Percentiles rank a stretch among this genome's conserved stretches.
Evolutionary conservation across 108 stramenopile species (phyloP).

Genomic region (Seminavis robusta): DNA sequence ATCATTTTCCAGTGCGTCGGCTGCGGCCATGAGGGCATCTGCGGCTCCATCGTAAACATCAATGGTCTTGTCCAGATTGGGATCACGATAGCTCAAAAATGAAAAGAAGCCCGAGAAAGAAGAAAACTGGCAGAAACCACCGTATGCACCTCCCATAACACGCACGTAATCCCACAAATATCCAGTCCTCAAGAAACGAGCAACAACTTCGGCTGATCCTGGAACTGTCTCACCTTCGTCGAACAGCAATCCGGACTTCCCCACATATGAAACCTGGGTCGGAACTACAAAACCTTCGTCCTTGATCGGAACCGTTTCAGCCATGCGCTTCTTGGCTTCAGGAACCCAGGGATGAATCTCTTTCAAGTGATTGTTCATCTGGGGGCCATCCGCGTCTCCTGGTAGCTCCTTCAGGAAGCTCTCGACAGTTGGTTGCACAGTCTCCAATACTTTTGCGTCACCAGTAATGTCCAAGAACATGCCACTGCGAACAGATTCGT

Average conservation of each 20-base stretch:
- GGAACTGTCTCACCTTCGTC: slow-evolving; percentile 78
- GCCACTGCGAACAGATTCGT: slow-evolving; percentile 66
- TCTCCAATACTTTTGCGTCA: slow-evolving; percentile 63
- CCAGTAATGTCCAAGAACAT: slow-evolving; percentile 94
- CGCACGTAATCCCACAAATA: slow-evolving; percentile 91
- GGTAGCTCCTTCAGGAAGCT: slow-evolving; percentile 70
- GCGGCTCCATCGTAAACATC: slow-evolving; percentile 92
- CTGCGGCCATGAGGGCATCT: slow-evolving; percentile 70
- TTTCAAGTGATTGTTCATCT: slow-evolving; percentile 68
- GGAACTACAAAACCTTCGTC: slow-evolving; percentile 95
- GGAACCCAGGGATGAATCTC: slow-evolving; percentile 77
- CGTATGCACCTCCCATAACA: slow-evolving; percentile 96
- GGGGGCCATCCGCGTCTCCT: slow-evolving; percentile 54
- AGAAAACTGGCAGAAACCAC: slow-evolving; percentile 91
- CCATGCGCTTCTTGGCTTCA: slow-evolving; percentile 73
- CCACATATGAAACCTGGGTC: slow-evolving; percentile 94
- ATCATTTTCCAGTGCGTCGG: slow-evolving; percentile 74
- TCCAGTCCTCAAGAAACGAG: slow-evolving; percentile 84
- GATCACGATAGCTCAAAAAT: slow-evolving; percentile 94
- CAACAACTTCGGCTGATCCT: slow-evolving; percentile 76
- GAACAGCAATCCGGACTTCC: slow-evolving; percentile 85
- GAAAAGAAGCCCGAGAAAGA: slow-evolving; percentile 77
- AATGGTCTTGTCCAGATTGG: slow-evolving; percentile 90
- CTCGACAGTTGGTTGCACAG: slow-evolving; percentile 64
- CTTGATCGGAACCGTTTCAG: slow-evolving; percentile 45